Evolutionary conservation across 805 yeast species (phyloP), one percentile per base, ranked within the genome.

Genomic region (Saccharomycopsis vini): DNA sequence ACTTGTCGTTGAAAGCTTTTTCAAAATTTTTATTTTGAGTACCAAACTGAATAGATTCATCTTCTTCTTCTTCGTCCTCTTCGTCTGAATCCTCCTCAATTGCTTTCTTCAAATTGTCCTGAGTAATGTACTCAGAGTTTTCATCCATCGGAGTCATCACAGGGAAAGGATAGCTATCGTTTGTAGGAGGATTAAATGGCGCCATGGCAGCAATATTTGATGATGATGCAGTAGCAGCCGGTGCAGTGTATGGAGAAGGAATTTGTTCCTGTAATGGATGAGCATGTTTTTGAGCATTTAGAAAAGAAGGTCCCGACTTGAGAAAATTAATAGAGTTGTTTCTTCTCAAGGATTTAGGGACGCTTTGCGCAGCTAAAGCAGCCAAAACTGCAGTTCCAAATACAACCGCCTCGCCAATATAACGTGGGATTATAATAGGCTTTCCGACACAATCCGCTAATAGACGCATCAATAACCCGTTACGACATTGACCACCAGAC

Each of bases 401-500:
- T 2, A 92, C 97, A 32, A 92, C 98, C 2, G 97, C 95, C 1
- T 97, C 92, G 59, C 90, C 97, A 55, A 90, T 88, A 62, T 92
- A 89, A 56, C 90, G 74, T 39, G 98, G 98, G 50, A 90, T 86
- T 39, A 92, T 76, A 46, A 92, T 79, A 15, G 97, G 95, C 64
- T 82, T 69, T 3, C 94, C 94, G 0, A 96, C 87, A 58, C 95
- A 84, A 55, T 90, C 94, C 1, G 97, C 95, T 60, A 92, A 72
- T 48, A 92, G 65, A 64, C 94, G 74, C 80, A 92, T 88, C 49
- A 92, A 71, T 45, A 92, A 67, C 15, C 88, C 83, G 62, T 92
- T 92, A 58, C 97, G 77, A 62, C 96, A 89, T 62, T 92, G 98
- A 28, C 98, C 97, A 45, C 98, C 98, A 49, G 90, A 79, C 79